Percentiles rank a stretch among this genome's conserved stretches.
Conservation (phyloP, 305 asterid species). For the Ajuga reptans region DNA sequence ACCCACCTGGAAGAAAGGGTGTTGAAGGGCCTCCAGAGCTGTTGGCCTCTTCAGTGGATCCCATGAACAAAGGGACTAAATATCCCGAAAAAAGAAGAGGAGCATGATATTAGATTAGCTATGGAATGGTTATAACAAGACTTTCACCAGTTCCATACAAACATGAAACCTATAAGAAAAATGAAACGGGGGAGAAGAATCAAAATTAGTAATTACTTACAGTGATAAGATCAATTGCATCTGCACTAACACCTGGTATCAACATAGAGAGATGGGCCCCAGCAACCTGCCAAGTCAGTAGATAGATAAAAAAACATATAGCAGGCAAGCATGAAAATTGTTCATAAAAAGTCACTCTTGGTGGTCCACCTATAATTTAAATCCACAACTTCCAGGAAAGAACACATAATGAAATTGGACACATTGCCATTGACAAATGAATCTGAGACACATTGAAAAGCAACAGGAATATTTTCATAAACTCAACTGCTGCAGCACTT, state of each 20-base stretch:
- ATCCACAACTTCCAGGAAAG: not conserved
- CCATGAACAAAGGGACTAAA: constrained; percentile 93
- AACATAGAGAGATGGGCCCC: constrained; percentile 52
- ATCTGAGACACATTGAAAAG: not conserved
- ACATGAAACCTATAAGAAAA: not conserved
- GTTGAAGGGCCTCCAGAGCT: constrained; percentile 81
- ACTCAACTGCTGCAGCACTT: not conserved
- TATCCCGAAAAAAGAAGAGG: constrained; percentile 16
- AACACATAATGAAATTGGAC: not conserved
- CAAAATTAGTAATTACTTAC: constrained; percentile 24
- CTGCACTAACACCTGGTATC: constrained; percentile 58
- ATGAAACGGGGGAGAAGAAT: not conserved
- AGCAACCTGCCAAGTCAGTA: constrained; percentile 34
- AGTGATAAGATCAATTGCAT: constrained; percentile 50
- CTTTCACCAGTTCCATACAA: not conserved
- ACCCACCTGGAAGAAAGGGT: constrained; percentile 87
- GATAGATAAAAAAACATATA: not conserved
- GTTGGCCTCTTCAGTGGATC: constrained; percentile 89
- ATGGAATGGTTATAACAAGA: not conserved
- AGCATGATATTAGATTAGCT: not conserved
- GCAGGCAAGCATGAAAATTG: not conserved
- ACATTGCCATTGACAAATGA: not conserved
- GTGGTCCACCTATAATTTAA: not conserved
- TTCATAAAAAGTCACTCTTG: not conserved
- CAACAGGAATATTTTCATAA: not conserved